Evolutionary conservation across 2,329 filamentous ascomycete species (phyloP).

Genomic region (Trichoderma sp.): DNA sequence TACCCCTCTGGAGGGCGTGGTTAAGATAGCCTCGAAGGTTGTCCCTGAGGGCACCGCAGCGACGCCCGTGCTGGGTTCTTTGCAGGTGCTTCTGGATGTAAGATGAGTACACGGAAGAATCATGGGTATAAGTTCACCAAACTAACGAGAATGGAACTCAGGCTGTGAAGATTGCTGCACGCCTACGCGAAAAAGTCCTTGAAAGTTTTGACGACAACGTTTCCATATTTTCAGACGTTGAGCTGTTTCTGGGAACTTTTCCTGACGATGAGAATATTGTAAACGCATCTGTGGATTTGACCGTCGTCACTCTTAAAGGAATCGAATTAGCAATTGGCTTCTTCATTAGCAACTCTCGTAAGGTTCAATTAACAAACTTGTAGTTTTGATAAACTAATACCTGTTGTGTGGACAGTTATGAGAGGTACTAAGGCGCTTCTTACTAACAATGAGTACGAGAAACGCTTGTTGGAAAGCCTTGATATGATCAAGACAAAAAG

Average conservation of each 20-base stretch:
- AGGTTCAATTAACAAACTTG: not conserved
- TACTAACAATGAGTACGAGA: not conserved
- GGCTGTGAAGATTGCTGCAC: not conserved
- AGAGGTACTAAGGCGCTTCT: not conserved
- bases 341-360: conserved; percentile 2
- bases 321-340: not conserved
- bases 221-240: not conserved
- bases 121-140: no score
- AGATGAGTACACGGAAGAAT: not conserved
- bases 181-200: not conserved
- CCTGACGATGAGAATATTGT: not conserved
- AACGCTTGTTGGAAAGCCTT: not conserved
- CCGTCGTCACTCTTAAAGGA: not conserved
- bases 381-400: not conserved
- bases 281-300: conserved; percentile 1
- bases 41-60: not conserved
- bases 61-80: not conserved
- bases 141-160: not conserved
- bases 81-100: not conserved
- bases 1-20: not conserved
- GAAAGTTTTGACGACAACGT: not conserved
- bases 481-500: not conserved
- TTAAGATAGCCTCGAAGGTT: not conserved
- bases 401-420: not conserved
- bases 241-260: conserved; percentile 1